Evolutionary conservation across 2,329 filamentous ascomycete genomes (phyloP).

Genomic region (Exophiala alcalophila): DNA sequence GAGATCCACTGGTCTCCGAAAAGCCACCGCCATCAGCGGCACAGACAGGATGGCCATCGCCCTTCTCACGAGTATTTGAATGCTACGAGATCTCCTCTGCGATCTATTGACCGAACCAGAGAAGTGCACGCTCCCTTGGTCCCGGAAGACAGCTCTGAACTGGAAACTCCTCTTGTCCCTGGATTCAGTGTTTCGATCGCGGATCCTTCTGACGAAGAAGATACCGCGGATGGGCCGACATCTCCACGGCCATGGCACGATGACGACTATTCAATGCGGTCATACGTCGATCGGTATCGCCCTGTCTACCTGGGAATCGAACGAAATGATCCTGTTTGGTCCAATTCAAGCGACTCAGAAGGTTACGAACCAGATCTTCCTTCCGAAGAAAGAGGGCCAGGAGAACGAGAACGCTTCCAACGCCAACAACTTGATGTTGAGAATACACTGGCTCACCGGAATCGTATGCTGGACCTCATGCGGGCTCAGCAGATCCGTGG

Average conservation of each 20-base stretch:
- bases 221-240: conserved; percentile 5
- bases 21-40: conserved; percentile 34
- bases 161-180: conserved; percentile 15
- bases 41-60: conserved; percentile 27
- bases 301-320: conserved; percentile 22
- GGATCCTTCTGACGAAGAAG: conserved; percentile 23
- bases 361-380: conserved; percentile 14
- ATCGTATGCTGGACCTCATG: conserved; percentile 17
- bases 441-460: conserved; percentile 10
- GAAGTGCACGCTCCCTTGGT: conserved; percentile 26
- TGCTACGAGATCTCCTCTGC: conserved; percentile 38
- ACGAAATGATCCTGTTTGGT: conserved; percentile 15
- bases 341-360: conserved; percentile 25
- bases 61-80: conserved; percentile 43
- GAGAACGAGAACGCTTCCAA: conserved; percentile 14
- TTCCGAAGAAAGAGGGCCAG: conserved; percentile 1
- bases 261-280: conserved; percentile 23
- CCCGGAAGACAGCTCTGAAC: conserved; percentile 10
- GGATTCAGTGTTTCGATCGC: conserved; percentile 25
- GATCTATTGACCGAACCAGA: conserved; percentile 33
- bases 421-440: conserved; percentile 15
- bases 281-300: conserved; percentile 27
- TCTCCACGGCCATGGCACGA: conserved; percentile 30
- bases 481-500: conserved; percentile 19
- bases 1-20: conserved; percentile 62